Conservation (phyloP, 2,329 filamentous ascomycete genomes). For the Microascus cirrosus region DNA sequence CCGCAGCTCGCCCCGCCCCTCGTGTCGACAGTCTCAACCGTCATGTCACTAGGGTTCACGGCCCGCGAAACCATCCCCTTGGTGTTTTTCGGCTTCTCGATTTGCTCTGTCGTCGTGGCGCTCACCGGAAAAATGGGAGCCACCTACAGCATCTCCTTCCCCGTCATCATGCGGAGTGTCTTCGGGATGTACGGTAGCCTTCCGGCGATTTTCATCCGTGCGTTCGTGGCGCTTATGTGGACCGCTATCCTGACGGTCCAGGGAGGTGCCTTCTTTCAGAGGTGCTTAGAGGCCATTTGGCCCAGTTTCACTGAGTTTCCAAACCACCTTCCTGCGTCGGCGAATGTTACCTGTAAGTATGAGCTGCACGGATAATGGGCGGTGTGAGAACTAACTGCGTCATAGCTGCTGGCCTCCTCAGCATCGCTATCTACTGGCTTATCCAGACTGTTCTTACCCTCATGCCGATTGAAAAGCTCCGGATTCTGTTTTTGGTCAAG, state of each 20-base stretch:
- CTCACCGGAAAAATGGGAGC: slow-evolving; percentile 27
- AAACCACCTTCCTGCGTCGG: too few species aligned
- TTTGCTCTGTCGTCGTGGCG: slow-evolving; percentile 33
- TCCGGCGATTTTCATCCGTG: slow-evolving; percentile 24
- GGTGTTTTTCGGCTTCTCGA: slow-evolving; percentile 29
- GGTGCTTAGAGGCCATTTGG: too few species aligned
- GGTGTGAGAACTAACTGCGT: too few species aligned
- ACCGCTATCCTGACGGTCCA: slow-evolving; percentile 18
- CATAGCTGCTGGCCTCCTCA: slow-evolving; percentile 22
- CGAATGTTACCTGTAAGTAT: too few species aligned
- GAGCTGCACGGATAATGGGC: too few species aligned
- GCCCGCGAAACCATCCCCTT: slow-evolving; percentile 5
- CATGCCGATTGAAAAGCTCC: slow-evolving; percentile 29
- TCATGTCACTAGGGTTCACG: slow-evolving; percentile 21
- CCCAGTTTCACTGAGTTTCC: too few species aligned
- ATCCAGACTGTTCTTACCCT: slow-evolving; percentile 30
- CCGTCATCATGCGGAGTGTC: slow-evolving; percentile 23
- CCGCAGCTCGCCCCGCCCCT: too few species aligned
- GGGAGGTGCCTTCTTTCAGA: slow-evolving; percentile 13
- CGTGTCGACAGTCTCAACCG: slow-evolving; percentile 14
- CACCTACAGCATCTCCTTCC: slow-evolving; percentile 21
- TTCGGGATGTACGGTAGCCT: slow-evolving; percentile 31
- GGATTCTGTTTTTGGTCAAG: slow-evolving; percentile 28
- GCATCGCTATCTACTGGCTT: slow-evolving; percentile 34
- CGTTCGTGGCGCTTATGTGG: slow-evolving; percentile 19